Evolutionary conservation across 2,329 filamentous ascomycete species (phyloP).

Genomic region (Nectriaceae sp.): DNA sequence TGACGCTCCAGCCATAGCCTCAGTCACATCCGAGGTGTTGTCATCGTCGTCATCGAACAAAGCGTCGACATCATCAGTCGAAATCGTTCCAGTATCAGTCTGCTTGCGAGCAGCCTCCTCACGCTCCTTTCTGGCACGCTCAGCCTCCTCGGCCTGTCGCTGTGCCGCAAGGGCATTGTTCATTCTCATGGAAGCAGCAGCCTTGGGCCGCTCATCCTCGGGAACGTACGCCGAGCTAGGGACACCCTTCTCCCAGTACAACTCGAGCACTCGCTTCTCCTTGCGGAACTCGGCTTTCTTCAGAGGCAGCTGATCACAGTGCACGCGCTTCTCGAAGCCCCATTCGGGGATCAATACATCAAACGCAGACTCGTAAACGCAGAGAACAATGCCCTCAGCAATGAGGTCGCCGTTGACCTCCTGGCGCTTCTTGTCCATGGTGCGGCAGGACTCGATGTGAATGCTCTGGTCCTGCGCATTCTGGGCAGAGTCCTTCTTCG

Average conservation of each 20-base stretch:
- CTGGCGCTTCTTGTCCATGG: slow-evolving; percentile 89
- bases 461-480: slow-evolving; percentile 98
- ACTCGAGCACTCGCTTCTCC: slow-evolving; percentile 88
- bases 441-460: slow-evolving; percentile 94
- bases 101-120: slow-evolving; percentile 92
- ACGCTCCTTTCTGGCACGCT: slow-evolving; percentile 78
- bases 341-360: slow-evolving; percentile 97
- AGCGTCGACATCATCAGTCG: slow-evolving; percentile 90
- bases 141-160: slow-evolving; percentile 79
- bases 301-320: slow-evolving; percentile 95
- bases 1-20: slow-evolving; percentile 88
- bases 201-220: slow-evolving; percentile 93
- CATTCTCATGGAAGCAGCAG: slow-evolving; percentile 70
- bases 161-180: slow-evolving; percentile 76
- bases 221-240: slow-evolving; percentile 94
- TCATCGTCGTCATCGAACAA: slow-evolving; percentile 93
- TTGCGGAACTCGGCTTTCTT: slow-evolving; percentile 99
- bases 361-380: slow-evolving; percentile 97
- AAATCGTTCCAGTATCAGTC: slow-evolving; percentile 92
- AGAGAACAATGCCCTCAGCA: slow-evolving; percentile 92
- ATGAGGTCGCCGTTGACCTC: slow-evolving; percentile 89
- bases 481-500: slow-evolving; percentile 97
- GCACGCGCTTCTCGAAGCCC: slow-evolving; percentile 98
- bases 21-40: slow-evolving; percentile 84
- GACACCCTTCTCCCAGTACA: slow-evolving; percentile 99